phyloP scores from a whole-genome alignment of 1,284 basidiomycete species.

The Cryptococcus sp. region DNA sequence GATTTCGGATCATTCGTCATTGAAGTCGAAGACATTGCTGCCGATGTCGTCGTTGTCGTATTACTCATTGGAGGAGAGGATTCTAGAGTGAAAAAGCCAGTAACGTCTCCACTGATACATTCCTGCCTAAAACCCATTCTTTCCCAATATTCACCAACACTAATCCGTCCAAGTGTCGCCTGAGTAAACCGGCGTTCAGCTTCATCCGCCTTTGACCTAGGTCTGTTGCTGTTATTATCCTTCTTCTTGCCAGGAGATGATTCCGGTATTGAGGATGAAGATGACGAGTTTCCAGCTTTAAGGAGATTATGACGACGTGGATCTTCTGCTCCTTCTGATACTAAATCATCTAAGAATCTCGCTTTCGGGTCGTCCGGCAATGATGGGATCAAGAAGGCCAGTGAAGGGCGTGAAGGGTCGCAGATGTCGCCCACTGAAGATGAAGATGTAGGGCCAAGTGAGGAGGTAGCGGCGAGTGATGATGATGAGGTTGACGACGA shows the following conservation, averaged over 20 bases:
- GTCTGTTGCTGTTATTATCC: slow-evolving; percentile 10
- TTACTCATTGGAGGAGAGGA: slow-evolving; percentile 2
- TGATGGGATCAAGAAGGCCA: slow-evolving; percentile 74
- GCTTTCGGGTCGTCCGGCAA: slow-evolving; percentile 93
- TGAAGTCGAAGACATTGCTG: background rate
- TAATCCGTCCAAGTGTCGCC: slow-evolving; percentile 46
- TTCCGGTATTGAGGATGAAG: background rate
- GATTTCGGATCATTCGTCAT: background rate
- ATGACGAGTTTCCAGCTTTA: background rate
- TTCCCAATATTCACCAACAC: slow-evolving; percentile 82
- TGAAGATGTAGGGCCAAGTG: background rate
- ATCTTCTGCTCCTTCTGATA: slow-evolving; percentile 50
- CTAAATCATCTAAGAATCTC: slow-evolving; percentile 83
- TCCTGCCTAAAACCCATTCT: slow-evolving; percentile 92
- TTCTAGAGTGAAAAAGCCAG: slow-evolving; percentile 76
- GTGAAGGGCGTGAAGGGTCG: slow-evolving; percentile 8
- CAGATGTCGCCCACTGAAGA: background rate
- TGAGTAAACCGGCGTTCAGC: slow-evolving; percentile 39
- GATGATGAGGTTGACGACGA: slow-evolving; percentile 5
- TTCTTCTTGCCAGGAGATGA: slow-evolving; percentile 3
- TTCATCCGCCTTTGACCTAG: slow-evolving; percentile 42
- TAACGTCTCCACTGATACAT: slow-evolving; percentile 75
- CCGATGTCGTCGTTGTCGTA: background rate
- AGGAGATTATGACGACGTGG: slow-evolving; percentile 47
- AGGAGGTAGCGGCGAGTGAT: background rate